Base-by-base conservation (phyloP, 2,329 filamentous ascomycete species). In the Ceratocystis smalleyi region DNA sequence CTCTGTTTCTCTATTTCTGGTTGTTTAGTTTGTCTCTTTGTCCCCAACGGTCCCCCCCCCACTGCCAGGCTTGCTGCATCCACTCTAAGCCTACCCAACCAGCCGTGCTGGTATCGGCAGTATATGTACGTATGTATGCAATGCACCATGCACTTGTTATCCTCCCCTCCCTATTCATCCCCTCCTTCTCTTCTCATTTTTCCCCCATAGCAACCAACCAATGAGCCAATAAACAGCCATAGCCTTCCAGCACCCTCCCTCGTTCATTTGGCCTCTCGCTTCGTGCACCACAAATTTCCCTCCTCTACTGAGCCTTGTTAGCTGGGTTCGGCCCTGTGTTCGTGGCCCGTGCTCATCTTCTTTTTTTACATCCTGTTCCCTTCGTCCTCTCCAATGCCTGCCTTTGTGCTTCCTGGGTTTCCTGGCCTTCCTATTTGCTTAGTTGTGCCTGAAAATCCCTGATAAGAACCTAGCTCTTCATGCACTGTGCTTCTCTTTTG, bases 161-260 rank as follows among this genome's bases (percentile, higher is more conserved):
- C 27, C 51, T 30, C 24, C 51, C 17, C 51, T 15, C 24, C 15
- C 47, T 30, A n/a, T 12, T 24, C n/a, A 7, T 49, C 12, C 17
- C 47, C 47, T 51, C 47, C 47, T 51, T 24, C 47, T 51, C 47
- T 7, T 12, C 47, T 51, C 47, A 8, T 24, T 24, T 47, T 51
- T 27, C 51, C 51, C 51, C 51, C 51, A 12, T 55, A 55, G 51
- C 51, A 55, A 55, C 51, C 47, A n/a, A 51, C n/a, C 24, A 55
- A 27, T 55, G 15, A 17, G 19, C 19, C 27, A 24, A 55, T 19
- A n/a, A 22, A 19, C 47, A 55, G 27, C 51, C 22, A 55, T 24
- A 24, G 22, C 10, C 19, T 22, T 17, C 7, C 15, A 12, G 12
- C 12, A 24, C 51, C 51, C 51, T 55, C 32, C 27, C 57, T 40